Evolutionary conservation across 805 yeast species (phyloP), one percentile per base, ranked within the genome.

Genomic region (Myxozyma vanderwaltii): DNA sequence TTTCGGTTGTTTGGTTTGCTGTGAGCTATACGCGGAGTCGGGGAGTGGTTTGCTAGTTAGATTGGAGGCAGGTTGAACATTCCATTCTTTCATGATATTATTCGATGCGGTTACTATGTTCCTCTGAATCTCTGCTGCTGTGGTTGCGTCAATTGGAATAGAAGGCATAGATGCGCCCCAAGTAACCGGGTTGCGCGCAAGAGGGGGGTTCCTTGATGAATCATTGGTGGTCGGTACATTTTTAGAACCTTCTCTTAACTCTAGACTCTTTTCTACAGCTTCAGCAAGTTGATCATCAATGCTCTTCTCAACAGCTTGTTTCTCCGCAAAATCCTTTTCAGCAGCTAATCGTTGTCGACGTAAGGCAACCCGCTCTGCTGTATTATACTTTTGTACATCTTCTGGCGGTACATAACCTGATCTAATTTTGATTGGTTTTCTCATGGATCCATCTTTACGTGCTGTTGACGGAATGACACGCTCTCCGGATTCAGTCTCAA

Each of bases 391-490:
- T 23, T 63, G 58, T 19, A 64, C 65, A 40, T 71, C 73, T 38
- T 71, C 74, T 10, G 45, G 41, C 4, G 74, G 74, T 2, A 62
- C 54, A 52, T 44, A 71, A 3, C 74, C 74, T 3, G 71, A 71
- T 27, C 71, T 48, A 23, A 71, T 63, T 46, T 58, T 63, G 45
- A 67, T 54, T 13, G 60, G 61, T 47, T 63, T 68, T 24, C 74
- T 31, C 13, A 69, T 58, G 2, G 70, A 56, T 8, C 74, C 74
- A 62, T 71, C 74, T 10, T 67, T 56, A 17, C 74, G 58, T 10
- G 64, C 58, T 1, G 71, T 46, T 6, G 71, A 67, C 17, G 63
- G 63, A 17, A 63, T 51, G 5, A 62, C 48, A 3, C 63, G 39
- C n/a, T 59, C 57, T 4, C 65, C 65, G 1, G 35, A 12, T 15